Base-by-base conservation (phyloP, 768 basidiomycete species). In the Albatrellus ellisii region DNA sequence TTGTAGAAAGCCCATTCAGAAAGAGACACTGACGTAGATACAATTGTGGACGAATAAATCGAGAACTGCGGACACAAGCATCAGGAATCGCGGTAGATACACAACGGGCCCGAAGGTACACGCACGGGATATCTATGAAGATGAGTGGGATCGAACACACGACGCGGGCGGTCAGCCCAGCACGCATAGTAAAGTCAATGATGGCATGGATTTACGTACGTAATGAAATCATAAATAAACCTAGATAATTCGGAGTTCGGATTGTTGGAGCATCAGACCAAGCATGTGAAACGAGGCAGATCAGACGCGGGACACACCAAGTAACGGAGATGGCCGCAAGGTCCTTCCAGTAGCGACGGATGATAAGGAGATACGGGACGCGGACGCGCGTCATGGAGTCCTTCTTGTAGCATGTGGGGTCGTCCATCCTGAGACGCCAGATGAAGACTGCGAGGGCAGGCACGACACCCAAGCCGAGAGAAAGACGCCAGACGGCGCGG, bases 351-450 rank as follows among this genome's bases (percentile, higher is more conserved):
- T 98, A 98, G 32, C 85, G 75, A 53, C 69, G 78, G 29, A 94
- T 47, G 49, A 91, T 66, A 20, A 95, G 69, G 56, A 58, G 46
- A 55, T 91, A 90, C 0, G 90, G 90, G 42, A 87, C 81, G 31
- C 59, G 67, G 8, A 75, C 70, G 35, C 70, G 56, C 51, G 76
- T 83, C 85, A 92, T 90, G 1, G 83, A 79, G 58, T 85, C 74
- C 49, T 74, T 79, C 57, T 70, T 77, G 58, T 70, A 91, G 14
- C 75, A 65, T 10, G 66, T 66, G 1, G 89, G 86, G 53, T 92
- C 86, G 22, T 77, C 69, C 82, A 92, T 88, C 46, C 68, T 73
- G 41, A 88, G 55, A 49, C 90, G 86, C 88, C 90, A 92, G 38
- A 87, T 52, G 53, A 92, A 75, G n/a, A 92, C 80, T 6, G 73